Evolutionary conservation across 148 eudicot genomes (phyloP).

Genomic region (Simmondsia chinensis): DNA sequence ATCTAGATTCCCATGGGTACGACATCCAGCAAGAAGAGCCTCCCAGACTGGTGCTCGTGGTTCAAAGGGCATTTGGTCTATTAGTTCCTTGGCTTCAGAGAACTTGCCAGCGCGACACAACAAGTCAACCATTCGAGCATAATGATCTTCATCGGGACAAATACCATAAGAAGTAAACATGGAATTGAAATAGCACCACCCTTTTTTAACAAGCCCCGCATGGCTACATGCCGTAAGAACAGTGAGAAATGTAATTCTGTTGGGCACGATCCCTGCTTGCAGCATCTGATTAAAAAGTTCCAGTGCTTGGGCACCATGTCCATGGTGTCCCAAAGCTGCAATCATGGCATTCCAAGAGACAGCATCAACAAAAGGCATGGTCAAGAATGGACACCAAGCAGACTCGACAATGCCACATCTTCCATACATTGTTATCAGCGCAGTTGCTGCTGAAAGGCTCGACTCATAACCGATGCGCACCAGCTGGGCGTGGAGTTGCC

Average conservation of each 20-base stretch:
- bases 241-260: conserved; percentile 48
- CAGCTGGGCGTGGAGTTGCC: conserved; percentile 50
- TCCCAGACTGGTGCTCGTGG: conserved; percentile 47
- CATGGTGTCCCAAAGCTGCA: conserved; percentile 57
- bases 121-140: conserved; percentile 48
- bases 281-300: conserved; percentile 48
- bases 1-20: conserved; percentile 41
- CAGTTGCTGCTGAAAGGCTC: conserved; percentile 54
- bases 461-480: conserved; percentile 34
- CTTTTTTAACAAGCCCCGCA: conserved; percentile 48
- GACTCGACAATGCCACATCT: conserved; percentile 50
- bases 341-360: conserved; percentile 71
- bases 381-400: conserved; percentile 24
- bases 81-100: conserved; percentile 40
- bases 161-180: conserved; percentile 32
- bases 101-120: conserved; percentile 56
- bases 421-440: conserved; percentile 61
- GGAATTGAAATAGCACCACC: conserved; percentile 31
- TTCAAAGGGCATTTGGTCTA: conserved; percentile 37
- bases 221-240: conserved; percentile 63
- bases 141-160: conserved; percentile 54
- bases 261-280: conserved; percentile 32
- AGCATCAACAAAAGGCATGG: conserved; percentile 45
- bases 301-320: conserved; percentile 43
- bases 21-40: conserved; percentile 55